Evolutionary conservation across 805 yeast species (phyloP).

Genomic region (Candida morakotiae): DNA sequence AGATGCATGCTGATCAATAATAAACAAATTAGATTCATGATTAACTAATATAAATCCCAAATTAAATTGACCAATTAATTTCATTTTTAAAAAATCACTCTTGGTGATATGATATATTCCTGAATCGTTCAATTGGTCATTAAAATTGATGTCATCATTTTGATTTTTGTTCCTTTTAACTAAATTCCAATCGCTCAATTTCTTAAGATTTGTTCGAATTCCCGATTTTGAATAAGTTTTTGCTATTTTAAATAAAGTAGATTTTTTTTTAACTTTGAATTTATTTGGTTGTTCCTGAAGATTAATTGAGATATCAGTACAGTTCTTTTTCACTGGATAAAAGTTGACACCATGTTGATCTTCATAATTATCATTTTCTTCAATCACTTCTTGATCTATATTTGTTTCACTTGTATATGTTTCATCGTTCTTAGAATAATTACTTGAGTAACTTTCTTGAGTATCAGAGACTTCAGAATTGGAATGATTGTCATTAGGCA

Average conservation of each 20-base stretch:
- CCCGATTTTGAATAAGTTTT: background rate
- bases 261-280: too few relatives aligned
- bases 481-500: too few relatives aligned
- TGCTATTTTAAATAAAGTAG: background rate
- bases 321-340: too few relatives aligned
- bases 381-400: background rate
- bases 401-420: background rate
- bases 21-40: slow-evolving; percentile 56
- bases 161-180: background rate
- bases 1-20: slow-evolving; percentile 96
- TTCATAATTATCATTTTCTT: background rate
- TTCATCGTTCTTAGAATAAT: background rate
- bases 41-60: slow-evolving; percentile 87
- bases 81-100: slow-evolving; percentile 70
- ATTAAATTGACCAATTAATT: slow-evolving; percentile 88
- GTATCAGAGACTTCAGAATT: too few relatives aligned
- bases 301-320: too few relatives aligned
- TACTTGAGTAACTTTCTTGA: background rate
- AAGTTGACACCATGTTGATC: slow-evolving; percentile 12
- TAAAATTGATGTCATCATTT: background rate
- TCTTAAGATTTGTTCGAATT: background rate
- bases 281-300: too few relatives aligned
- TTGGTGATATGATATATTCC: slow-evolving; percentile 61
- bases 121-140: slow-evolving; percentile 35
- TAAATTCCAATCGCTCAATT: background rate